Percentiles rank a stretch among this genome's conserved stretches.
Conservation (phyloP, 1,284 basidiomycete genomes). For the Mrakiaceae sp. region DNA sequence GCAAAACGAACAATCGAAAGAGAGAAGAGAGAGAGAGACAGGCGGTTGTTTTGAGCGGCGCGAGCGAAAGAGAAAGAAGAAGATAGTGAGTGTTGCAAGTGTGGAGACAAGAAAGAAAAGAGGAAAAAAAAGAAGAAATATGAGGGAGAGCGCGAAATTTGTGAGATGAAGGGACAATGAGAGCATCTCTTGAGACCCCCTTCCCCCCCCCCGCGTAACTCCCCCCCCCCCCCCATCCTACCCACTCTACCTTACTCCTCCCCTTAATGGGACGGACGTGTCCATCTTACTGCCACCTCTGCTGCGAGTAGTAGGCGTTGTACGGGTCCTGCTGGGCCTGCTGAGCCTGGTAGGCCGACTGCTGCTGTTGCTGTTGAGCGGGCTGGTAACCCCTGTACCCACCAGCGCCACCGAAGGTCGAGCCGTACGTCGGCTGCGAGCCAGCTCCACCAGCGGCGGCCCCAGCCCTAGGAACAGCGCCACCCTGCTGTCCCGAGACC, state of each 20-base stretch:
- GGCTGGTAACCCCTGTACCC: slow-evolving; percentile 9
- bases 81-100: background rate
- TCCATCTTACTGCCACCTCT: slow-evolving; percentile 4
- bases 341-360: slow-evolving; percentile 15
- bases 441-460: slow-evolving; percentile 7
- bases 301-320: slow-evolving; percentile 10
- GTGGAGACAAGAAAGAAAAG: background rate
- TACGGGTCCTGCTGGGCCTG: slow-evolving; percentile 20
- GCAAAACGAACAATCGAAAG: background rate
- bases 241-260: background rate
- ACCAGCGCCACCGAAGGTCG: background rate
- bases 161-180: background rate
- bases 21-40: background rate
- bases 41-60: too few relatives aligned
- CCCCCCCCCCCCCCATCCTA: too few relatives aligned
- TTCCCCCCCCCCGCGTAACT: too few relatives aligned
- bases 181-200: background rate
- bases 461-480: slow-evolving; percentile 3
- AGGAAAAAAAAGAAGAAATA: background rate
- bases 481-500: slow-evolving; percentile 14
- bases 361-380: slow-evolving; percentile 18
- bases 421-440: slow-evolving; percentile 1
- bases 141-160: background rate
- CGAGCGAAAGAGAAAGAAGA: background rate
- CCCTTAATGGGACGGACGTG: background rate